Base-by-base conservation (phyloP, 805 yeast species). In the Komagataella mondaviorum region DNA sequence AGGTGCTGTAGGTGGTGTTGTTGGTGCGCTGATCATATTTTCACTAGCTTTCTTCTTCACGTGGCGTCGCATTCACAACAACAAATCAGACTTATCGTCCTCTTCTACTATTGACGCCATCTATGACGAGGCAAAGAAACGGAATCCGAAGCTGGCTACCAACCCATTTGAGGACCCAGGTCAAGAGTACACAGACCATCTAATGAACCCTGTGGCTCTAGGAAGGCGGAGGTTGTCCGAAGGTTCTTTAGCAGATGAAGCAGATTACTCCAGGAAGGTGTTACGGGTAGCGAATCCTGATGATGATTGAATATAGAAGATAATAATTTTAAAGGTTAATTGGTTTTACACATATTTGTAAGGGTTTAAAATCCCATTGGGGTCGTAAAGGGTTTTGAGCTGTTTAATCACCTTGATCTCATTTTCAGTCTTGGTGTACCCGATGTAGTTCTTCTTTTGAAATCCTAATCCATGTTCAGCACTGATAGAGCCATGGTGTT, bases 401-500 rank as follows among this genome's bases (percentile, higher is more conserved):
- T 80, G 80, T 64, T 82, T 83, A 76, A 93, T 90, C 70, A 89
- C 65, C 45, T 71, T 63, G 54, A 93, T 78, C 64, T 88, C 90
- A 50, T 71, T 70, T 10, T 75, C 81, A 56, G 79, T 78, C 73
- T 90, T 93, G 50, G 95, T 77, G 71, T 91, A 93, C 7, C 83
- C 83, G 57, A 91, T 76, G 65, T 86, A 93, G 62, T 87, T 85
- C 59, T 85, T 88, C 83, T 93, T 93, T 62, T 91, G 97, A 78
- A 93, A 88, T 0, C 99, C 99, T 53, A 93, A 74, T 14, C 99
- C 99, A 65, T 93, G 99, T 67, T 93, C 99, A 23, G 99, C 99
- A 53, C 95, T 85, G 51, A 93, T 84, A 1, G 98, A 90, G 20
- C 99, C 99, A 39, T 81, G 71, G 55, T 78, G 73, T 23, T 67